Evolutionary conservation across 2,329 filamentous ascomycete genomes (phyloP).

Genomic region (Cadophora sp.): DNA sequence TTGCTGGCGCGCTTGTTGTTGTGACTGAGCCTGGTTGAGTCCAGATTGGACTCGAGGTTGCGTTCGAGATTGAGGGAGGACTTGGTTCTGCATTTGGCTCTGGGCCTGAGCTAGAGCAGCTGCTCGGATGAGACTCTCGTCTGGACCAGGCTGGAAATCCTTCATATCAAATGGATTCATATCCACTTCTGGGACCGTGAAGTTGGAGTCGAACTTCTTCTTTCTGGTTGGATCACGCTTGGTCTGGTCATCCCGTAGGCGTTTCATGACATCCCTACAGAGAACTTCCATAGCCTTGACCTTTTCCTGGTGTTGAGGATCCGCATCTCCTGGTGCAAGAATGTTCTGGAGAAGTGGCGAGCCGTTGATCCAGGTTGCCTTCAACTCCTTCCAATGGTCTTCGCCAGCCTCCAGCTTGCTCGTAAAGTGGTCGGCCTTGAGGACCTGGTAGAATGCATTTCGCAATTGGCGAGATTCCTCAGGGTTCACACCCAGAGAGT

Average conservation of each 20-base stretch:
- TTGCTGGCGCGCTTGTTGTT: constrained; percentile 37
- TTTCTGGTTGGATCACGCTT: constrained; percentile 59
- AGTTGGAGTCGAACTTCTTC: constrained; percentile 49
- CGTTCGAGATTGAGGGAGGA: constrained; percentile 24
- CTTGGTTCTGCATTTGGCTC: constrained; percentile 39
- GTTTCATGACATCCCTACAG: constrained; percentile 79
- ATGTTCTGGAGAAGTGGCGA: constrained; percentile 62
- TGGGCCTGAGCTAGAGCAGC: constrained; percentile 44
- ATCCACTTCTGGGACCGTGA: constrained; percentile 39
- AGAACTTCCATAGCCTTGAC: constrained; percentile 73
- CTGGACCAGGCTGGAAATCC: constrained; percentile 38
- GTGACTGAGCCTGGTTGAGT: constrained; percentile 30
- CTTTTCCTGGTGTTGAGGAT: constrained; percentile 61
- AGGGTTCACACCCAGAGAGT: constrained; percentile 71
- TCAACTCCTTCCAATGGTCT: constrained; percentile 75
- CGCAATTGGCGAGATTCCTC: constrained; percentile 71
- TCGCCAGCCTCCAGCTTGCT: constrained; percentile 76
- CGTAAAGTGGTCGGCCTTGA: constrained; percentile 71
- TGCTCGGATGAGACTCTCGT: constrained; percentile 39
- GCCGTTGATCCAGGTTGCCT: constrained; percentile 68
- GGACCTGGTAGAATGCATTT: constrained; percentile 68
- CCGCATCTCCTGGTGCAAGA: constrained; percentile 57
- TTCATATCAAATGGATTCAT: constrained; percentile 40
- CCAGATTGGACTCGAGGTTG: constrained; percentile 26
- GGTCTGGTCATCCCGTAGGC: constrained; percentile 71